Evolutionary conservation across 176 grass and related monocot species (phyloP), one percentile per base, ranked within the genome.

Genomic region (Thinopyrum elongatum): DNA sequence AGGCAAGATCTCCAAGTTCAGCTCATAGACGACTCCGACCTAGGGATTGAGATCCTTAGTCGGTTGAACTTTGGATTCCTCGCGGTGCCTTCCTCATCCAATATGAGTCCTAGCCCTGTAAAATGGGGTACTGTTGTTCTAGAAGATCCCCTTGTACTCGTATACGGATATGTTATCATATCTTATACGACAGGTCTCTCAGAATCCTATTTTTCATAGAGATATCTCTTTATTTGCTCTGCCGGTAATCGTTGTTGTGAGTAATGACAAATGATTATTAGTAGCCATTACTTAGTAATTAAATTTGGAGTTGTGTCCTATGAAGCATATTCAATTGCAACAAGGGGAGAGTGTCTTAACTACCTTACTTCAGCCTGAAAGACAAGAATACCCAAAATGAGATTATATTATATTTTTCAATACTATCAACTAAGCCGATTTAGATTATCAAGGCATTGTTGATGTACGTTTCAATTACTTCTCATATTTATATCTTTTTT

Each of bases 341-440:
- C 83, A 88, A 12, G 38, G 10, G 10, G 29, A 87, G 30, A 76
- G 41, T 76, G 29, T 80, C 60, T 85, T 86, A 49, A 38, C 28
- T 89, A 77, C 15, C 15, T 76, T 70, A 53, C 85, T 86, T 80
- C 38, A 65, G 41, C 65, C 65, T 79, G 55, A 73, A 79, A 23
- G 70, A 83, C 76, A 22, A 16, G 44, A 78, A 78, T 64, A 75
- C 47, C 8, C 13, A 51, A 77, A 78, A 38, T 53, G 51, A 58
- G 33, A 83, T 57, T 83, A 47, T 64, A 31, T 35, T 86, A 14
- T 8, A 66, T 63, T 86, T 71, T 10, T 63, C 41, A 25, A 6
- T 66, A 44, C 31, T 66, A 34, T 65, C 35, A 72, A 80, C 60
- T 62, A 77, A 79, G 28, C 46, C 41, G 57, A 76, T 60, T 29